phyloP scores from a whole-genome alignment of 2,329 filamentous ascomycete species.

The Microsporum audouinii region DNA sequence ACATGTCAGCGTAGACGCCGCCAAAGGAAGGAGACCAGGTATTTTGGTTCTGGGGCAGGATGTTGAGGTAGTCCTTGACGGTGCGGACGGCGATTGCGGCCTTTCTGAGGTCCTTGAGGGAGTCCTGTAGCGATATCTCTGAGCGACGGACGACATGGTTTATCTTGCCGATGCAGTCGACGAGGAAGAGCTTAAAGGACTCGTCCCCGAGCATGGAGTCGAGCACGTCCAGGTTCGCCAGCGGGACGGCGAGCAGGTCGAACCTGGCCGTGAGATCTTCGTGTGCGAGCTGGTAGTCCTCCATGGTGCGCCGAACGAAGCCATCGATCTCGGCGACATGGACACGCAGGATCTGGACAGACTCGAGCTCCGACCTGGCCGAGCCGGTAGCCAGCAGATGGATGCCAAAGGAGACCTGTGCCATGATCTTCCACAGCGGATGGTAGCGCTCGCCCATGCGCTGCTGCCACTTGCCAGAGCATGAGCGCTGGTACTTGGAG shows the following conservation, averaged over 20 bases:
- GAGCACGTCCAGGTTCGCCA: conserved; percentile 72
- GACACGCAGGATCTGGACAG: conserved; percentile 75
- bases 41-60: not conserved
- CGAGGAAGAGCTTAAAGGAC: conserved; percentile 66
- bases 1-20: conserved; percentile 3
- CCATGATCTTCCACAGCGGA: conserved; percentile 77
- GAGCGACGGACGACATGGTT: conserved; percentile 81
- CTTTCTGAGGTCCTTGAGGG: conserved; percentile 65
- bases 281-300: conserved; percentile 69
- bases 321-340: conserved; percentile 92
- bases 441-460: conserved; percentile 67
- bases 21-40: not conserved
- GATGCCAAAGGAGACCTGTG: conserved; percentile 88
- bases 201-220: conserved; percentile 80
- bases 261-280: conserved; percentile 71
- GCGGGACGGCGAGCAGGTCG: conserved; percentile 66
- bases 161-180: conserved; percentile 81
- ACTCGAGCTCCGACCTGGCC: conserved; percentile 79
- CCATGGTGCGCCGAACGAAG: conserved; percentile 73
- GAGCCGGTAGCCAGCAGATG: conserved; percentile 74
- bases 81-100: conserved; percentile 65
- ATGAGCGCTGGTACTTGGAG: conserved; percentile 56
- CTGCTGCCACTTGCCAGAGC: conserved; percentile 64
- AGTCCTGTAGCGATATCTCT: conserved; percentile 61
- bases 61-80: conserved; percentile 62